Evolutionary conservation across 257 asterid species (phyloP).

Genomic region (Jaltomata sinuosa): DNA sequence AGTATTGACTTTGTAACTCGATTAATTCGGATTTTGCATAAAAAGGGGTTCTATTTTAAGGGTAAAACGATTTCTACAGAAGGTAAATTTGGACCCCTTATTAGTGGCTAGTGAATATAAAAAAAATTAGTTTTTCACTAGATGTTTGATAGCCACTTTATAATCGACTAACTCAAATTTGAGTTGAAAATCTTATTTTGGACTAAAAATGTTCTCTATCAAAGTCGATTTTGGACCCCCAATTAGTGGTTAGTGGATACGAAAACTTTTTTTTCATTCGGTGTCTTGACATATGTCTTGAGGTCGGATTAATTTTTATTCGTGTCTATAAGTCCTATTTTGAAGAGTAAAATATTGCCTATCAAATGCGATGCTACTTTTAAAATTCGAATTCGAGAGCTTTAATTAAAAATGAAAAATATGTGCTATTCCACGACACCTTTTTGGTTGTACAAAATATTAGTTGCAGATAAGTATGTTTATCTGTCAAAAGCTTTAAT

Average conservation of each 20-base stretch:
- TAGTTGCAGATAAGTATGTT: background rate
- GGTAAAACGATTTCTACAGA: background rate
- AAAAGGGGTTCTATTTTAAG: rapidly evolving
- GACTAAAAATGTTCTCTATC: background rate
- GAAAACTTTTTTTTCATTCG: background rate
- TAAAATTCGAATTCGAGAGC: too few species aligned
- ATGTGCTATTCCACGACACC: background rate
- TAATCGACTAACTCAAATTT: background rate
- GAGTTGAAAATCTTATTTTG: rapidly evolving
- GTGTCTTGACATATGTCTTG: too few species aligned
- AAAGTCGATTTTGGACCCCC: too few species aligned
- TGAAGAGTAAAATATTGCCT: too few species aligned
- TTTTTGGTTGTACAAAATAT: background rate
- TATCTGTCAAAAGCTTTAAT: background rate
- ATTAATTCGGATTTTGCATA: background rate
- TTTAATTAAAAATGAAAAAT: background rate
- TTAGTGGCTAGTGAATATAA: too few species aligned
- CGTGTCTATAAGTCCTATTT: too few species aligned
- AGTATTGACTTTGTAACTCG: background rate
- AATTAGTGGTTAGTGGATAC: background rate
- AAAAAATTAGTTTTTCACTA: background rate
- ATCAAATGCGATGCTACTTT: too few species aligned
- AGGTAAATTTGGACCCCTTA: background rate
- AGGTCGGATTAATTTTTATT: too few species aligned
- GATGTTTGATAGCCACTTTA: background rate